phyloP scores from a whole-genome alignment of 139 green algal genomes.

The Chloropicon primus region DNA sequence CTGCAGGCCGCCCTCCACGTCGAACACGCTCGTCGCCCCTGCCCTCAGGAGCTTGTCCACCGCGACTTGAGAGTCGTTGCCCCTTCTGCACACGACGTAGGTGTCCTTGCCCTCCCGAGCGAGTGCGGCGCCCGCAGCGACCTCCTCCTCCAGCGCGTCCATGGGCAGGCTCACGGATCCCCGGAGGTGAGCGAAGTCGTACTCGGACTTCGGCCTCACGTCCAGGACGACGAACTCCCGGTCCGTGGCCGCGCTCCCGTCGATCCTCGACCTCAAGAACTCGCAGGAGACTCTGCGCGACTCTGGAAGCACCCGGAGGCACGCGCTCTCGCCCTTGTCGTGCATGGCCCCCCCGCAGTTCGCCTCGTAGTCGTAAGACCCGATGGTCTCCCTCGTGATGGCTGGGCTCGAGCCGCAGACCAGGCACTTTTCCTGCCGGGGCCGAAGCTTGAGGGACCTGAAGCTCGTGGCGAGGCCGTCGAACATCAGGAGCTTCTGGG shows the following conservation, averaged over 20 bases:
- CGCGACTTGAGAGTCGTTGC: slow-evolving; percentile 85
- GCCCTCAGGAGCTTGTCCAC: slow-evolving; percentile 39
- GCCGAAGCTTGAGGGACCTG: slow-evolving; percentile 53
- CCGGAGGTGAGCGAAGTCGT: slow-evolving; percentile 35
- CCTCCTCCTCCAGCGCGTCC: slow-evolving; percentile 10
- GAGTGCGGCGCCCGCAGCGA: neutral
- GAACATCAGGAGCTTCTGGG: slow-evolving; percentile 48
- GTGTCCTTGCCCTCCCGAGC: neutral
- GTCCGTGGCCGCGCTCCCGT: neutral
- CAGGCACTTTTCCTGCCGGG: slow-evolving; percentile 30
- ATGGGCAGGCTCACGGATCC: slow-evolving; percentile 15
- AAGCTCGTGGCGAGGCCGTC: slow-evolving; percentile 48
- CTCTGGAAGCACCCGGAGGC: neutral
- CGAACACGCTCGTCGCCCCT: slow-evolving; percentile 41
- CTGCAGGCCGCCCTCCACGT: slow-evolving; percentile 66
- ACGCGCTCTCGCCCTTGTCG: neutral
- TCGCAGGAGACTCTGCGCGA: slow-evolving; percentile 9
- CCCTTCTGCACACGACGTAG: slow-evolving; percentile 74
- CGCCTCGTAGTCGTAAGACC: slow-evolving; percentile 51
- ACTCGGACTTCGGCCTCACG: slow-evolving; percentile 59
- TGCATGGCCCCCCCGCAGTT: slow-evolving; percentile 46
- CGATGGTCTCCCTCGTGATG: slow-evolving; percentile 38
- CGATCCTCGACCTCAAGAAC: neutral
- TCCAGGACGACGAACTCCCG: slow-evolving; percentile 45
- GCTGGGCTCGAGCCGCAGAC: slow-evolving; percentile 38